Evolutionary conservation across 1,139 yeast genomes (phyloP), one percentile per base, ranked within the genome.

Genomic region (Arxiozyma slooffiae): DNA sequence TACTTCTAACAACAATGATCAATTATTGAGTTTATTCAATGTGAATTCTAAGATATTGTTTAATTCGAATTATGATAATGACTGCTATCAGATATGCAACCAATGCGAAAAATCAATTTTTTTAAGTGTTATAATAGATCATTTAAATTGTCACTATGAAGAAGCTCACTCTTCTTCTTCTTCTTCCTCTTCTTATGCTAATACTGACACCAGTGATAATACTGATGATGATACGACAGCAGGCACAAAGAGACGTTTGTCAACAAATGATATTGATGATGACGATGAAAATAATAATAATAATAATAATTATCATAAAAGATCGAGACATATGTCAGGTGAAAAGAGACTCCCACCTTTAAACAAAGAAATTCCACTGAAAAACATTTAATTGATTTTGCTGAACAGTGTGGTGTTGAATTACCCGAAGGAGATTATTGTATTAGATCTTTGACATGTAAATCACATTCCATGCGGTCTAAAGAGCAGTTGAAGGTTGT

Each of bases 381-480:
- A 38, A 86, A 85, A 58, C 92, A 88, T 3, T 87, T 90, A 0
- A 95, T 90, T 41, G 96, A 92, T 67, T 95, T 92, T 44, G 97
- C 92, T 65, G 83, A 80, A 57, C 97, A 92, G 68, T 92, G 98
- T 74, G 98, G 98, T 67, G 98, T 92, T 7, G 87, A 90, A 2
- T 70, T 92, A 53, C 89, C 96, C 0, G 84, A 84, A 55, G 97
- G 97, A 11, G 95, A 95, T 0, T 81, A 81, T 60, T 92, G 98
- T 74, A 96, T 97, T 7, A 77, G 98, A 51, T 88, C 97, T 0
- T 74, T 92, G 55, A 92, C 98, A 0, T 92, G 98, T 75, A 92
- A 92, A 66, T 89, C 97, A 0, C 98, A 92, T 68, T 87, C 97
- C 0, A 90, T 92, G 97, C 97, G 97, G 30, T 96, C 97, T 23